A percentile compares a stretch with the other conserved stretches of the same genome.
These are phyloP conservation scores for Xylariaceae sp. DNA, from an alignment of 2,329 filamentous ascomycete species.

Conservation along the genomic window DNA sequence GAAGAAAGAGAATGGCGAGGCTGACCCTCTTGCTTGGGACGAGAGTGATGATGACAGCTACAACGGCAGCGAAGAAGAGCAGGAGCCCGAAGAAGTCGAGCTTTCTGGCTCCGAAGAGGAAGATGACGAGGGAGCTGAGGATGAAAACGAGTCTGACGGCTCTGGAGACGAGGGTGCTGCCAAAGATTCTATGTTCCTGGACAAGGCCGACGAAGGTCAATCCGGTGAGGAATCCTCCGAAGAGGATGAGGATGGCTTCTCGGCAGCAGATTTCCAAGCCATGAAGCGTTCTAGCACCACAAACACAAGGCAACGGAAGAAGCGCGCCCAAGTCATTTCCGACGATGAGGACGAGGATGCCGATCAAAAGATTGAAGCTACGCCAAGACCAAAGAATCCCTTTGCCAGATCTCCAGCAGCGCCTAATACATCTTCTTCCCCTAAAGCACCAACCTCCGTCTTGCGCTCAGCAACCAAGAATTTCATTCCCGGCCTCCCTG, in stretches of 20 bases:
- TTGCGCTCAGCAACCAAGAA: slow-evolving; percentile 67
- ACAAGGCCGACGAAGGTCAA: slow-evolving; percentile 39
- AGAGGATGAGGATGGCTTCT: slow-evolving; percentile 33
- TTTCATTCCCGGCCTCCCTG: slow-evolving; percentile 67
- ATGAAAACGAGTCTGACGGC: slow-evolving; percentile 26
- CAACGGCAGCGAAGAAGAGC: slow-evolving; percentile 41
- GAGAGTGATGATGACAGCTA: slow-evolving; percentile 49
- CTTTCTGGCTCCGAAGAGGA: slow-evolving; percentile 38
- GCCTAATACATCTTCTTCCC: slow-evolving; percentile 43
- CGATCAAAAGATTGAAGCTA: slow-evolving; percentile 45
- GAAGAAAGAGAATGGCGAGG: slow-evolving; percentile 40
- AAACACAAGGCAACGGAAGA: slow-evolving; percentile 47
- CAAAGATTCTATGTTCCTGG: slow-evolving; percentile 31
- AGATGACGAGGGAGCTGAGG: slow-evolving; percentile 39
- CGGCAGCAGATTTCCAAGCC: slow-evolving; percentile 40
- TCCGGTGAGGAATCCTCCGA: slow-evolving; percentile 25
- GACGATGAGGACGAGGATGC: slow-evolving; percentile 58
- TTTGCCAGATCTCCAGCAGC: slow-evolving; percentile 42
- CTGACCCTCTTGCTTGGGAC: slow-evolving; percentile 54
- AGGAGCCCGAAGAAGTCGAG: slow-evolving; percentile 37
- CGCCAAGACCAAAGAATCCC: slow-evolving; percentile 46
- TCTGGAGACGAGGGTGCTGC: slow-evolving; percentile 25
- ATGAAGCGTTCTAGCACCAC: slow-evolving; percentile 37
- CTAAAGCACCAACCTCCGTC: slow-evolving; percentile 59
- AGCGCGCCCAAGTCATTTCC: slow-evolving; percentile 54